phyloP scores from a whole-genome alignment of 768 basidiomycete genomes.

The Leccinum rimulosum region DNA sequence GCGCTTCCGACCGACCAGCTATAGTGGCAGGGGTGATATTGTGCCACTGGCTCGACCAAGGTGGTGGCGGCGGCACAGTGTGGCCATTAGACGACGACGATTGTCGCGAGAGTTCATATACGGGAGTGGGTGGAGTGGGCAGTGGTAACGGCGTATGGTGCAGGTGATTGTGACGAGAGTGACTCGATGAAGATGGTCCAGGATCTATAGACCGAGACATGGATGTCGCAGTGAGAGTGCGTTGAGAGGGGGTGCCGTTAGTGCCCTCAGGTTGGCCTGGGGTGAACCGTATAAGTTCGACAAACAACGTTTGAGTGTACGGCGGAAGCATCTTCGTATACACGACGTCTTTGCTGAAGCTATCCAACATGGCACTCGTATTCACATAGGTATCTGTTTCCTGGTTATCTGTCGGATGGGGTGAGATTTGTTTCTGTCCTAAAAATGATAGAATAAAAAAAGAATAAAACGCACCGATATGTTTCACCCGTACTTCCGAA shows the following conservation, averaged over 20 bases:
- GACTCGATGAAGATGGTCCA: conserved; percentile 31
- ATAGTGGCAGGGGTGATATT: conserved; percentile 16
- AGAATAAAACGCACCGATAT: conserved; percentile 45
- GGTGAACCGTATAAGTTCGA: conserved; percentile 59
- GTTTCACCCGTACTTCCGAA: conserved; percentile 73
- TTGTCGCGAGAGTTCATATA: conserved; percentile 32
- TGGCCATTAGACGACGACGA: conserved; percentile 31
- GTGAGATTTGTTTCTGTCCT: conserved; percentile 7
- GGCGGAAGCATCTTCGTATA: conserved; percentile 66
- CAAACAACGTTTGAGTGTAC: conserved; percentile 64
- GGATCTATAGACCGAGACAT: conserved; percentile 26
- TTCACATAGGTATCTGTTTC: conserved; percentile 66
- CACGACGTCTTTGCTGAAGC: conserved; percentile 67
- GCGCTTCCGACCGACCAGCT: conserved; percentile 23
- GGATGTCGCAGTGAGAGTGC: conserved; percentile 14
- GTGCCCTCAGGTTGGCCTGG: conserved; percentile 31
- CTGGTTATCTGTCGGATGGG: conserved; percentile 36
- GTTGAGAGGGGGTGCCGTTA: conserved; percentile 19
- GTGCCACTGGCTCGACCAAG: conserved; percentile 35
- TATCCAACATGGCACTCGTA: conserved; percentile 70
- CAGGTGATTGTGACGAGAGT: conserved; percentile 28
- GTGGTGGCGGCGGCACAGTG: conserved; percentile 34
- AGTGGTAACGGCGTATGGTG: conserved; percentile 32
- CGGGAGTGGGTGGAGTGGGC: conserved; percentile 34
- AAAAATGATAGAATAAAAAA: not conserved